These are phyloP conservation scores for Aureobasidium sp. DNA, from an alignment of 2,329 filamentous ascomycete species.

Conservation along the genomic window DNA sequence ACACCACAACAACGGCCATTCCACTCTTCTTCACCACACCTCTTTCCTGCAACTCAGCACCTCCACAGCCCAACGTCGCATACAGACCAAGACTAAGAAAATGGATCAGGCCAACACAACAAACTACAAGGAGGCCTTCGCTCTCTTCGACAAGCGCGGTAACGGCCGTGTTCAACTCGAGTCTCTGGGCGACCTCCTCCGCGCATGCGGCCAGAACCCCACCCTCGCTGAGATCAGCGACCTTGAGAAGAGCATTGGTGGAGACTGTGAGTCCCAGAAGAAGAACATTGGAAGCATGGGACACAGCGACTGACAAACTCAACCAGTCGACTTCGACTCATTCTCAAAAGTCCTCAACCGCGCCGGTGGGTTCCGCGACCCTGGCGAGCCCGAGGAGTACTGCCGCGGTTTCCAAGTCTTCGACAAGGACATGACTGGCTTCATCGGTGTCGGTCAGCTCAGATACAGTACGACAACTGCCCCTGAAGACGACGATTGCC, in stretches of 20 bases:
- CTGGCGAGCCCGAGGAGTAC: constrained; percentile 96
- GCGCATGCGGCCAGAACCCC: constrained; percentile 96
- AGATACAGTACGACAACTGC: constrained; percentile 58
- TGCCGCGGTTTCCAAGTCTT: constrained; percentile 99
- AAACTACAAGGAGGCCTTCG: constrained; percentile 99
- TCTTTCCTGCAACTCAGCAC: not conserved
- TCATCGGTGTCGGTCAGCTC: constrained; percentile 94
- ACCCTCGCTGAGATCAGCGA: constrained; percentile 89
- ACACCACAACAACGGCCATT: constrained; percentile 10
- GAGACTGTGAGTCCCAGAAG: constrained; percentile 70
- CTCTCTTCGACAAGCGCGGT: constrained; percentile 98
- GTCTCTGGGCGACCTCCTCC: constrained; percentile 83
- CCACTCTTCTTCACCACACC: not conserved
- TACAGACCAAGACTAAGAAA: constrained; percentile 7
- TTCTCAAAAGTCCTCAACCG: constrained; percentile 97
- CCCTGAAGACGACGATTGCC: constrained; percentile 4
- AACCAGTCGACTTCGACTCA: constrained; percentile 87
- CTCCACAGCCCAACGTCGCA: not conserved
- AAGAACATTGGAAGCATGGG: not conserved
- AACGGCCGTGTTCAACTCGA: constrained; percentile 84
- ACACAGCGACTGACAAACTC: not conserved
- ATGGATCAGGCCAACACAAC: constrained; percentile 64
- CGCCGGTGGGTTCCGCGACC: constrained; percentile 94
- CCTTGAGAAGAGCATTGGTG: constrained; percentile 79
- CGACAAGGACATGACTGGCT: constrained; percentile 97